Conservation (phyloP, 2,329 filamentous ascomycete genomes). For the Tricladium varicosporioides region DNA sequence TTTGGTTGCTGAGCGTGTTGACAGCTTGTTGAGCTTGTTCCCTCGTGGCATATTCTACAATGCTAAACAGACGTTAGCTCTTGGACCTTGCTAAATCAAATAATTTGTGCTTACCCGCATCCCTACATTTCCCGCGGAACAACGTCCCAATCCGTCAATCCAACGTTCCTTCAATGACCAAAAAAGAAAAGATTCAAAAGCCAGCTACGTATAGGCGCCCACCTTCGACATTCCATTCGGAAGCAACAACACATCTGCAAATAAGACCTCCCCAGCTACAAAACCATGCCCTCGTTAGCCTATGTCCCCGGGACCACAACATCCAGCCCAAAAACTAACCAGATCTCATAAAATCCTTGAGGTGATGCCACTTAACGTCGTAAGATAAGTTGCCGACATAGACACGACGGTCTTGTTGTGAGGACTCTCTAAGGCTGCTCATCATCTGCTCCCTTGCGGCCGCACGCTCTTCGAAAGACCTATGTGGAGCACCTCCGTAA, state of each 20-base stretch:
- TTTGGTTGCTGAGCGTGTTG: slow-evolving; percentile 97
- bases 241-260: slow-evolving; percentile 98
- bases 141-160: slow-evolving; percentile 98
- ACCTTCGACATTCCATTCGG: slow-evolving; percentile 99
- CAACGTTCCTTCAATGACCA: slow-evolving; percentile 81
- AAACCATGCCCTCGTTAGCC: slow-evolving; percentile 34
- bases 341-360: slow-evolving; percentile 99
- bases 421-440: slow-evolving; percentile 87
- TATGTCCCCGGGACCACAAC: slow-evolving; percentile 34
- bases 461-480: slow-evolving; percentile 80
- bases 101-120: slow-evolving; percentile 80
- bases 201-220: slow-evolving; percentile 89
- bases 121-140: slow-evolving; percentile 92
- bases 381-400: slow-evolving; percentile 99
- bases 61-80: slow-evolving; percentile 54
- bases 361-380: slow-evolving; percentile 99
- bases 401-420: slow-evolving; percentile 97
- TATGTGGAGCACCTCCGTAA: slow-evolving; percentile 65
- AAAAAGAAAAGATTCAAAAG: slow-evolving; percentile 61
- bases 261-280: slow-evolving; percentile 96
- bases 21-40: slow-evolving; percentile 98
- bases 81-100: neutral
- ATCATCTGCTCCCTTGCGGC: slow-evolving; percentile 93
- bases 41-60: slow-evolving; percentile 99
- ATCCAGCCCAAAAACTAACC: slow-evolving; percentile 58